Evolutionary conservation across 495 filamentous ascomycete species (phyloP), one percentile per base, ranked within the genome.

Genomic region (Aspergillus wentii): DNA sequence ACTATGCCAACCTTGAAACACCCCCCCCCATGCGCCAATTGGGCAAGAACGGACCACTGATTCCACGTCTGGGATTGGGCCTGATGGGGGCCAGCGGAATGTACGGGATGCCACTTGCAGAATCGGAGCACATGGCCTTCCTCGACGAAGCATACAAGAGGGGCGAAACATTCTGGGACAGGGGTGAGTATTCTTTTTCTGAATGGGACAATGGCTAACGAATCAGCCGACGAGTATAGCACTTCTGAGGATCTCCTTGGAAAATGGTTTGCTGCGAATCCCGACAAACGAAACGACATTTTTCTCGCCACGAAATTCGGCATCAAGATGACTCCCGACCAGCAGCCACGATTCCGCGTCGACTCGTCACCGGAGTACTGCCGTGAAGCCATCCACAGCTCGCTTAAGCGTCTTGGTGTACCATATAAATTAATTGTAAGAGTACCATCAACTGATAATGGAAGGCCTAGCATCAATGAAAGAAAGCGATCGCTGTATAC

Each of bases 291-390:
- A 1, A 44, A 69, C 15, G 57, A 77, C 5, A 76, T 82, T 37
- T 79, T 82, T 52, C 53, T 82, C 4, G 65, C 76, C 0, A 76
- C 71, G 8, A 81, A 83, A 31, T 80, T 80, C 37, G 79, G 68
- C 22, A 60, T 61, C 34, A 34, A 30, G 14, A n/a, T 48, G 17
- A 18, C 30, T 30, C 16, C 41, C 3, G 43, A 51, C 13, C n/a
- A n/a, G n/a, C n/a, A n/a, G 44, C 48, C 0, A 49, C 33, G 30
- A 14, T 38, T 38, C 22, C 20, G 19, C 4, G 41, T 79, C 13
- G 55, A 73, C 32, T 69, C 66, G 17, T 66, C 71, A 14, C 70
- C 76, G 1, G 77, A 75, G 40, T 77, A 80, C 37, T 68, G 69
- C 23, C 56, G 63, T 2, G 6, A 56, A 17, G 64, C 70, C n/a